phyloP scores from a whole-genome alignment of 2,329 filamentous ascomycete species.

The Aspergillus ochraceus region DNA sequence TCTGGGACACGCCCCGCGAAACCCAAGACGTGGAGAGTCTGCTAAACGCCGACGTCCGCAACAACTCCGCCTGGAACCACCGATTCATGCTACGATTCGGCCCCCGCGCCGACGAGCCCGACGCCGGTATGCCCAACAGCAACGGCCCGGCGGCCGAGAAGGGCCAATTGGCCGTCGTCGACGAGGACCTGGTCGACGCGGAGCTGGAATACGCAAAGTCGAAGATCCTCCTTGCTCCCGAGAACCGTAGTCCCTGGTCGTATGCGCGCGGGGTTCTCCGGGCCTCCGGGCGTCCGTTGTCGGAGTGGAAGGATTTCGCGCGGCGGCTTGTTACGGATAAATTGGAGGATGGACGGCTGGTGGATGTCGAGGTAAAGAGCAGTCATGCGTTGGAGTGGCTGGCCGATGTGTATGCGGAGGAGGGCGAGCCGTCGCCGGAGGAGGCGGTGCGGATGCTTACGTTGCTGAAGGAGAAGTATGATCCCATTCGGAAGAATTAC shows the following conservation, averaged over 20 bases:
- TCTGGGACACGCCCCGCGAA: slow-evolving; percentile 61
- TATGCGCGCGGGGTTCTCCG: slow-evolving; percentile 77
- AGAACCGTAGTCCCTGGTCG: slow-evolving; percentile 94
- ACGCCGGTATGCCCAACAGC: slow-evolving; percentile 37
- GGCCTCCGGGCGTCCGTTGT: slow-evolving; percentile 58
- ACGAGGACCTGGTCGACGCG: slow-evolving; percentile 64
- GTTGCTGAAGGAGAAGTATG: slow-evolving; percentile 79
- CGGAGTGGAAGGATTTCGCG: slow-evolving; percentile 55
- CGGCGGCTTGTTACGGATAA: slow-evolving; percentile 54
- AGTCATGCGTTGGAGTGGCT: slow-evolving; percentile 59
- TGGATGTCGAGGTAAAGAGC: slow-evolving; percentile 52
- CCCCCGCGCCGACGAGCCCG: slow-evolving; percentile 49
- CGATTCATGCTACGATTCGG: slow-evolving; percentile 89
- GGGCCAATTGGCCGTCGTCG: slow-evolving; percentile 48
- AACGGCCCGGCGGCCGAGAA: slow-evolving; percentile 22
- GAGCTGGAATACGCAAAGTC: slow-evolving; percentile 74
- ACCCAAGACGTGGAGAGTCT: slow-evolving; percentile 69
- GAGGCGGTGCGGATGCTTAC: slow-evolving; percentile 70
- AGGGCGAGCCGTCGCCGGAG: slow-evolving; percentile 38
- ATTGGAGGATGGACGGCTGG: slow-evolving; percentile 35
- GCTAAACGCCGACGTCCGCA: slow-evolving; percentile 78
- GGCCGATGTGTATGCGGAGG: slow-evolving; percentile 46
- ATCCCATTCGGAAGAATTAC: slow-evolving; percentile 86
- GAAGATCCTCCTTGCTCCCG: slow-evolving; percentile 76
- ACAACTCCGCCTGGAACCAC: slow-evolving; percentile 98